Percentiles rank a stretch among this genome's conserved stretches.
These are phyloP conservation scores for Backusella psychrophila DNA, from an alignment of 192 early-diverging fungal genomes.

Conservation along the genomic window DNA sequence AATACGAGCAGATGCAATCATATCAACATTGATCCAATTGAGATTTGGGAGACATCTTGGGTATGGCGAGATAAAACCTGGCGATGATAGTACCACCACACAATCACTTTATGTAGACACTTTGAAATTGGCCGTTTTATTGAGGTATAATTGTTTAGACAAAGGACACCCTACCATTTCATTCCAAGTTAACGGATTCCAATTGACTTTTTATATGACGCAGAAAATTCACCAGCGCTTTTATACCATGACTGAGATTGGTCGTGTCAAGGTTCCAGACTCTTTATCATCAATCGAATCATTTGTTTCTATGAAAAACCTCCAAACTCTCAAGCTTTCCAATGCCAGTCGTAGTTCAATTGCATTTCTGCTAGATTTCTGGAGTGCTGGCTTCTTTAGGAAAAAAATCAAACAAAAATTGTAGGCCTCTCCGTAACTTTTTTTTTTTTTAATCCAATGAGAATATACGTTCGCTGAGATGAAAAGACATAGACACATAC, in stretches of 20 bases:
- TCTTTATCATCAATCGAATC: too few species aligned
- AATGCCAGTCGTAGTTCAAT: not conserved
- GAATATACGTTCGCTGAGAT: slow-evolving; percentile 9
- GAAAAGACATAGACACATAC: not conserved
- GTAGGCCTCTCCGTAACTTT: not conserved
- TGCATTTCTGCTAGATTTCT: not conserved
- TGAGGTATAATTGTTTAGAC: not conserved
- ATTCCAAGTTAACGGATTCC: not conserved
- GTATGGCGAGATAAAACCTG: slow-evolving; percentile 2
- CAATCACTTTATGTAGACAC: not conserved
- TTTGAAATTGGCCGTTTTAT: slow-evolving; percentile 5
- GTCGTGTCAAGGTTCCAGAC: not conserved
- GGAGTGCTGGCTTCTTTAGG: not conserved
- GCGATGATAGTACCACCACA: not conserved
- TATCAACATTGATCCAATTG: slow-evolving; percentile 1
- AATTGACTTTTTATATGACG: not conserved
- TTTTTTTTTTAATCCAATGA: slow-evolving; percentile 4
- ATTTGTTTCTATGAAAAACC: too few species aligned
- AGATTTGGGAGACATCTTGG: slow-evolving; percentile 3
- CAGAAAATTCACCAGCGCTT: not conserved
- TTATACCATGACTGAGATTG: not conserved
- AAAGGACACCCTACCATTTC: not conserved
- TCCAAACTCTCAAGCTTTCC: not conserved
- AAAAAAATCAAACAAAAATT: not conserved
- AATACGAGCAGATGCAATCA: slow-evolving; percentile 4